Evolutionary conservation across 768 basidiomycete genomes (phyloP).

Genomic region (Pisolithus sp.): DNA sequence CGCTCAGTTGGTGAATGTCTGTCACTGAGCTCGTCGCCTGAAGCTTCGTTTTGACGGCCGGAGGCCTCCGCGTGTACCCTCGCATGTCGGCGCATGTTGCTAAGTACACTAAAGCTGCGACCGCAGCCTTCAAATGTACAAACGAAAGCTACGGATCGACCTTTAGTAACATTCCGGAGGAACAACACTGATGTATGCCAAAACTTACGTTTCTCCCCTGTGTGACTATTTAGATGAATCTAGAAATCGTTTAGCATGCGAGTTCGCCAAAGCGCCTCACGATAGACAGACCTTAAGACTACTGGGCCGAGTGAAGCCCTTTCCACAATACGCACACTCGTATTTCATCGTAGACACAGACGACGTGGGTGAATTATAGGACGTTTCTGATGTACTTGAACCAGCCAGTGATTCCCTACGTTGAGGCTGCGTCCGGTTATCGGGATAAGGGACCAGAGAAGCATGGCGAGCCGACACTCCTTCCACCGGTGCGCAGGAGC

Average conservation of each 20-base stretch:
- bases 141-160: conserved; percentile 49
- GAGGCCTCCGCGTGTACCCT: conserved; percentile 51
- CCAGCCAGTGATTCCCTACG: conserved; percentile 12
- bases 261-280: background rate
- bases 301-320: conserved; percentile 76
- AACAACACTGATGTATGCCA: background rate
- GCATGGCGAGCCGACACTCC: conserved; percentile 14
- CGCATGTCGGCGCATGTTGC: conserved; percentile 84
- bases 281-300: conserved; percentile 59
- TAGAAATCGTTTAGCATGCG: conserved; percentile 22
- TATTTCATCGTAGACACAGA: conserved; percentile 47
- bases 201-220: conserved; percentile 74
- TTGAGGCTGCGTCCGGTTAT: conserved; percentile 10
- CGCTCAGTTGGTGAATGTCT: conserved; percentile 21
- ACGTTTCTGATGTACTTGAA: conserved; percentile 8
- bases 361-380: conserved; percentile 14
- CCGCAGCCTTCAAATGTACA: conserved; percentile 74
- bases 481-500: conserved; percentile 8
- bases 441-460: conserved; percentile 13
- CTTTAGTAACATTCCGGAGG: conserved; percentile 7
- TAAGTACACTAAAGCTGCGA: conserved; percentile 78
- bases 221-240: conserved; percentile 84
- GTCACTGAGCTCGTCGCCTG: conserved; percentile 43
- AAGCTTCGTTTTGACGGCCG: conserved; percentile 32
- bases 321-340: conserved; percentile 73